Percentiles rank a stretch among this genome's conserved stretches.
Evolutionary conservation across 805 yeast genomes (phyloP).

Genomic region (Sugiyamaella chiloensis): DNA sequence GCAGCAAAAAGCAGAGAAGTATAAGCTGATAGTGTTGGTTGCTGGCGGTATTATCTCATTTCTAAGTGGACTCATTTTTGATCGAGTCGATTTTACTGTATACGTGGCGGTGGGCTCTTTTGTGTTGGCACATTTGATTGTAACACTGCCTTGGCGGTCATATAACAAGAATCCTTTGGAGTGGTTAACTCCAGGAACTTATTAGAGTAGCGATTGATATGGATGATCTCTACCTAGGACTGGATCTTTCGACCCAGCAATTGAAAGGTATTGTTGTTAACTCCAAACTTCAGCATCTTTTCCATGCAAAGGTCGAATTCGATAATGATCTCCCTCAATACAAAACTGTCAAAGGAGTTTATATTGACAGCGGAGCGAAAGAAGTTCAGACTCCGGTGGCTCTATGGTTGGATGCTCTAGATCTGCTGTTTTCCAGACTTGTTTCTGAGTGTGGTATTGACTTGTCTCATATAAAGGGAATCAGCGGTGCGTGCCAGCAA

Average conservation of each 20-base stretch:
- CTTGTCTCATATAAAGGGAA: conserved; percentile 56
- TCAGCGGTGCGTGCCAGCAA: conserved; percentile 88
- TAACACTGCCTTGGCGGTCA: conserved; percentile 57
- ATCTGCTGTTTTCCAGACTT: conserved; percentile 55
- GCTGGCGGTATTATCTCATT: conserved; percentile 15
- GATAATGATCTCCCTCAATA: conserved; percentile 62
- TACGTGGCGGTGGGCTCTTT: conserved; percentile 25
- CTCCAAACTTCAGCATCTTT: conserved; percentile 48
- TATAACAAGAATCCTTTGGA: conserved; percentile 49
- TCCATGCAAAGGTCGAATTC: conserved; percentile 66
- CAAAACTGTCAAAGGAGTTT: conserved; percentile 72
- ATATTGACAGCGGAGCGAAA: conserved; percentile 48
- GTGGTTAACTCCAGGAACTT: conserved; percentile 36
- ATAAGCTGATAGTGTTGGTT: conserved; percentile 30
- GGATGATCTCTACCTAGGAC: conserved; percentile 42
- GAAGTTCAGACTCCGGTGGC: conserved; percentile 75
- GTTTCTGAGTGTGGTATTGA: conserved; percentile 47
- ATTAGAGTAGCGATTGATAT: not conserved
- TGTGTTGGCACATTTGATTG: conserved; percentile 35
- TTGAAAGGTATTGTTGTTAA: conserved; percentile 69
- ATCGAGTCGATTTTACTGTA: conserved; percentile 42
- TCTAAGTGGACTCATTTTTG: conserved; percentile 47
- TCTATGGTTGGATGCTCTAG: conserved; percentile 89
- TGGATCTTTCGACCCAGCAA: conserved; percentile 89
- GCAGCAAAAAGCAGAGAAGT: conserved; percentile 43